Base-by-base conservation (phyloP, 352 stramenopile genomes). In the Globisporangium mamillatum region DNA sequence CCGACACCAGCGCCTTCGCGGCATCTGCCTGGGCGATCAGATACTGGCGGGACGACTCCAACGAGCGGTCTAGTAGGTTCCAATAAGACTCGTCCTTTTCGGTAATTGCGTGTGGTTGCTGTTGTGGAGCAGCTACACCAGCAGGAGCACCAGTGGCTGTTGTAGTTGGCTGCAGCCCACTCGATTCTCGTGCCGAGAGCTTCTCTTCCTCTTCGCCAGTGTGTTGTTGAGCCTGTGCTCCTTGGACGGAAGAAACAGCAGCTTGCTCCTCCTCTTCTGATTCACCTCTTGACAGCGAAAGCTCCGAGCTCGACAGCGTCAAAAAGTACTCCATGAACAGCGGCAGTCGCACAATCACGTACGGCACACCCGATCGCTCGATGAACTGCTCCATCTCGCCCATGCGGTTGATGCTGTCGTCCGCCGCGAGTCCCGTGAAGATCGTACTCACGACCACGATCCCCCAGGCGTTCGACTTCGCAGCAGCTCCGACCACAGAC, bases 321-420 rank as follows among this genome's bases (percentile, higher is more conserved):
- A 90, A 48, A 41, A 94, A 92, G 66, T 92, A 94, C 72, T 94
- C 86, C 75, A 92, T 91, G 32, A 94, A 90, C 36, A 94, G 44
- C 38, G 86, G 86, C 20, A 94, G 67, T 0, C 86, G 80, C 54
- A 92, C 55, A 61, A 92, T 88, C 54, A 73, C 76, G 54, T 82
- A 89, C 46, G 82, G 68, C 56, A 92, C 74, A 1, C 79, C 82
- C 24, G 82, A 88, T 6, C 60, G 74, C 64, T 90, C 87, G 22
- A 94, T 66, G 29, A 78, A 81, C 55, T 71, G 71, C 52, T 94
- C 86, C 63, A 92, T 85, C 54, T 86, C 81, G 50, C 79, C 75
- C 55, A 92, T 73, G 63, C 86, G 75, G 36, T 90, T 85, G 24
- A 90, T 65, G 22, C 74, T 75, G 7, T 79, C 73, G n/a, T 75